Conservation (phyloP, 495 filamentous ascomycete species). For the Talaromyces borbonicus region DNA sequence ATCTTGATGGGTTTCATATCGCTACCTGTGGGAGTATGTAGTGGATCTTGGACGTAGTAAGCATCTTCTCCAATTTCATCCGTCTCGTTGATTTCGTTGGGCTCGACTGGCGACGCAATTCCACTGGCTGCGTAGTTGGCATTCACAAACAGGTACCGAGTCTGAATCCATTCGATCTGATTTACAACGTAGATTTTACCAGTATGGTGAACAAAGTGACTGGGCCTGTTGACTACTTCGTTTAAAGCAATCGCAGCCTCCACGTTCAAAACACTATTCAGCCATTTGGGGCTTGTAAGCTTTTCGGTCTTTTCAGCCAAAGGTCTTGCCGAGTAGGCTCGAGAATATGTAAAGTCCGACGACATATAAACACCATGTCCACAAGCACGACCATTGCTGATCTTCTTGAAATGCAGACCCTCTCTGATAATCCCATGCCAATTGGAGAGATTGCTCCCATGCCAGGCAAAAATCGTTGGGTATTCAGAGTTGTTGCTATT, state of each 20-base stretch:
- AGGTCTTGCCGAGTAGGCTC: slow-evolving; percentile 35
- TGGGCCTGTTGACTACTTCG: slow-evolving; percentile 73
- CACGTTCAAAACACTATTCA: slow-evolving; percentile 51
- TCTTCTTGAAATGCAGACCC: slow-evolving; percentile 62
- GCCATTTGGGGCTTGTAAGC: slow-evolving; percentile 39
- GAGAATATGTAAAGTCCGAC: slow-evolving; percentile 44
- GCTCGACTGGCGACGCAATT: background rate
- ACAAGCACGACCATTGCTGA: slow-evolving; percentile 54
- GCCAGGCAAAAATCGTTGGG: slow-evolving; percentile 76
- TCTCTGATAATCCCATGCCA: slow-evolving; percentile 89
- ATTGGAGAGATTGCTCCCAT: slow-evolving; percentile 66
- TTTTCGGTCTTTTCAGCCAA: background rate
- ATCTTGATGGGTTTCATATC: slow-evolving; percentile 26
- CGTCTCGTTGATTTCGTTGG: too few species aligned
- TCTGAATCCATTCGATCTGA: slow-evolving; percentile 82
- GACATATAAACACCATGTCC: slow-evolving; percentile 83
- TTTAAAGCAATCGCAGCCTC: slow-evolving; percentile 61
- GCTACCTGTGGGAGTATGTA: slow-evolving; percentile 30
- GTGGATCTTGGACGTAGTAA: slow-evolving; percentile 48
- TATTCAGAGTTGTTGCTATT: slow-evolving; percentile 26
- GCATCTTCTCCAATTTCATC: background rate
- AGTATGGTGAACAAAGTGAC: slow-evolving; percentile 41
- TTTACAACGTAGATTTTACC: slow-evolving; percentile 61
- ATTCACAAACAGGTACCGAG: slow-evolving; percentile 74
- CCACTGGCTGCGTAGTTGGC: slow-evolving; percentile 12